Base-by-base conservation (phyloP, 805 yeast species). In the Saccharomyces eubayanus region DNA sequence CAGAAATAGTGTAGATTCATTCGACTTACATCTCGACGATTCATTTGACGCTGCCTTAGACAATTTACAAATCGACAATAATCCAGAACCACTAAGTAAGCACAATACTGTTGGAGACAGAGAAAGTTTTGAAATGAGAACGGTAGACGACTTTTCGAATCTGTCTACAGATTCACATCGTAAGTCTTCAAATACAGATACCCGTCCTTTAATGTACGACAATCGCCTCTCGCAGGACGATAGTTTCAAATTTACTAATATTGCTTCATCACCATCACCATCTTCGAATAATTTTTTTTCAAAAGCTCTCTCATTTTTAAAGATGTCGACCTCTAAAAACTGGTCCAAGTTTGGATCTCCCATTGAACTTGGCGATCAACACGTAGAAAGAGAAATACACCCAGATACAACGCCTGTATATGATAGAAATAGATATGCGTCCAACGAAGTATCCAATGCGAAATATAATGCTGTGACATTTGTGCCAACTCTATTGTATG, bases 391-490 rank as follows among this genome's bases (percentile, higher is more conserved):
- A 60, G 73, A 72, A 47, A 70, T 76, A 2, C 73, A 73, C 57
- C 78, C 78, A 2, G 72, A 72, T 24, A 70, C 75, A 31, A 74
- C 78, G 1, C 71, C 70, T 5, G 55, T 67, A 16, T 66, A 67
- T 48, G 72, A 67, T 48, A 64, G 62, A 49, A 64, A 67, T 49
- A 67, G 61, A 49, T 74, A 72, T 53, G 74, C 94, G 1, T 72
- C 89, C 11, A 94, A 94, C 68, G 88, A 94, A 6, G 80, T 94
- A 12, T 87, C 96, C 48, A 94, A 94, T 70, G 98, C 99, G 24
- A 92, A 91, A 71, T 94, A 94, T 72, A 88, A 88, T 62, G 88
- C 94, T 2, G 67, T 89, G 40, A 83, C 96, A 1, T 94, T 94
- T 64, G 72, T 94, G 9, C 99, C 99, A 2, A 77, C 89, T 46